These are phyloP conservation scores for Vigna reflexopilosa DNA, from an alignment of 306 rosid species.

Conservation along the genomic window DNA sequence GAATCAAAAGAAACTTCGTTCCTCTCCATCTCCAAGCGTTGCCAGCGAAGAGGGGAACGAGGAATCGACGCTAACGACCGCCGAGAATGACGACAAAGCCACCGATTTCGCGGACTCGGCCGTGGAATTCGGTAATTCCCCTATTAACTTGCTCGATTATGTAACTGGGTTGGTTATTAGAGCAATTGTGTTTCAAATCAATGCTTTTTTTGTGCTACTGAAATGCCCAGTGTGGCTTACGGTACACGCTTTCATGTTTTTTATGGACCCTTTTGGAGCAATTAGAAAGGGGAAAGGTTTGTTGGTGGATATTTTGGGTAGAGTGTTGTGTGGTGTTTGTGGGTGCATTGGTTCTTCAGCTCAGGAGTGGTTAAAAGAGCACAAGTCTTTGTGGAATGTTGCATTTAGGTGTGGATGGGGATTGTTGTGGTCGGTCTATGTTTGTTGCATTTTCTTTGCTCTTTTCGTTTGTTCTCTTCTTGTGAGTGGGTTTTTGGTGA, in stretches of 20 bases:
- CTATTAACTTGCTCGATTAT: conserved; percentile 53
- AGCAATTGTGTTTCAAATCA: conserved; percentile 67
- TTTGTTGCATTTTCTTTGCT: conserved; percentile 62
- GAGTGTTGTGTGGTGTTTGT: conserved; percentile 36
- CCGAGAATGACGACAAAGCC: conserved; percentile 28
- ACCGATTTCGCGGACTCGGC: conserved; percentile 50
- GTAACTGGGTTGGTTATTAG: conserved; percentile 66
- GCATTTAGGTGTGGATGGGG: conserved; percentile 82
- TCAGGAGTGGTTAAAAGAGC: conserved; percentile 53
- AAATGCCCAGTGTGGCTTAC: conserved; percentile 65
- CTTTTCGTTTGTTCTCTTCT: conserved; percentile 65
- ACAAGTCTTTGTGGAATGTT: conserved; percentile 57
- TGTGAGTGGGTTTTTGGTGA: conserved; percentile 63
- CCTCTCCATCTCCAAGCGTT: conserved; percentile 36
- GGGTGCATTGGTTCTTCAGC: conserved; percentile 49
- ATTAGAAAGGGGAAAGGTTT: conserved; percentile 50
- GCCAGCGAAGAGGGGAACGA: conserved; percentile 46
- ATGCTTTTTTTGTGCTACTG: conserved; percentile 52
- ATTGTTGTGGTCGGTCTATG: conserved; percentile 73
- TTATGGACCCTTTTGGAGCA: conserved; percentile 64
- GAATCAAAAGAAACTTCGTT: conserved; percentile 19
- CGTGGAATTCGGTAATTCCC: conserved; percentile 43
- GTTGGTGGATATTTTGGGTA: conserved; percentile 34
- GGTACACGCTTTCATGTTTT: conserved; percentile 51
- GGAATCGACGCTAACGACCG: conserved; percentile 66